Conservation (phyloP, 2,329 filamentous ascomycete genomes). For the Moelleriella libera region DNA sequence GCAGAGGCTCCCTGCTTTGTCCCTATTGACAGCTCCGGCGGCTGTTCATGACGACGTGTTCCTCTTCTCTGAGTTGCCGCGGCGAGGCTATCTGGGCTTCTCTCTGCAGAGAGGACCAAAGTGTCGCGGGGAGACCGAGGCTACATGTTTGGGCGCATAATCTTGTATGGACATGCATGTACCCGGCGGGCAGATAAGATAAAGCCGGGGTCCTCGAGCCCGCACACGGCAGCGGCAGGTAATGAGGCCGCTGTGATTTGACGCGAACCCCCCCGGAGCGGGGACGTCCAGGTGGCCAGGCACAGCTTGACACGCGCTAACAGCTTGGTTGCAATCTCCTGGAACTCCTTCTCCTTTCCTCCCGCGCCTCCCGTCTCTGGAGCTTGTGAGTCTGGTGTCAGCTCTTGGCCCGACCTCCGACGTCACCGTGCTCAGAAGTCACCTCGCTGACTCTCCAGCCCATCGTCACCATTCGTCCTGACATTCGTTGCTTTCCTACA, state of each 20-base stretch:
- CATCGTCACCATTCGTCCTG: too few species aligned
- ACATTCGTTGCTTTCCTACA: not conserved
- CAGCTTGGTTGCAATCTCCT: not conserved
- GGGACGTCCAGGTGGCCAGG: not conserved
- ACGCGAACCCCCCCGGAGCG: not conserved
- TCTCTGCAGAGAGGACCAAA: too few species aligned
- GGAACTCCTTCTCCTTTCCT: not conserved
- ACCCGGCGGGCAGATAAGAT: constrained; percentile 2
- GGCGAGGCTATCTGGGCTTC: too few species aligned
- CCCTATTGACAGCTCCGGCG: not conserved
- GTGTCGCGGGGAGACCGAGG: too few species aligned
- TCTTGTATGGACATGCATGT: too few species aligned
- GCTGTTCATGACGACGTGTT: not conserved
- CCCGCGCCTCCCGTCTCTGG: not conserved
- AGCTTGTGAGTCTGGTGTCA: not conserved
- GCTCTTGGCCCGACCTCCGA: not conserved
- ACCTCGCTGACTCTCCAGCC: constrained; percentile 9
- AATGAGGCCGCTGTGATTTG: constrained; percentile 5
- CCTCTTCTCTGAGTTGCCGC: too few species aligned
- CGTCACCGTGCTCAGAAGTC: constrained; percentile 3
- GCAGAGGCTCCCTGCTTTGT: constrained; percentile 2
- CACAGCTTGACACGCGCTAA: not conserved
- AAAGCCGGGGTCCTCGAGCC: not conserved
- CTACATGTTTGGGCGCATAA: too few species aligned
- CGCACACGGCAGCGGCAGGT: not conserved